Conservation (phyloP, 2,329 filamentous ascomycete genomes). For the Orbilia blumenaviensis region DNA sequence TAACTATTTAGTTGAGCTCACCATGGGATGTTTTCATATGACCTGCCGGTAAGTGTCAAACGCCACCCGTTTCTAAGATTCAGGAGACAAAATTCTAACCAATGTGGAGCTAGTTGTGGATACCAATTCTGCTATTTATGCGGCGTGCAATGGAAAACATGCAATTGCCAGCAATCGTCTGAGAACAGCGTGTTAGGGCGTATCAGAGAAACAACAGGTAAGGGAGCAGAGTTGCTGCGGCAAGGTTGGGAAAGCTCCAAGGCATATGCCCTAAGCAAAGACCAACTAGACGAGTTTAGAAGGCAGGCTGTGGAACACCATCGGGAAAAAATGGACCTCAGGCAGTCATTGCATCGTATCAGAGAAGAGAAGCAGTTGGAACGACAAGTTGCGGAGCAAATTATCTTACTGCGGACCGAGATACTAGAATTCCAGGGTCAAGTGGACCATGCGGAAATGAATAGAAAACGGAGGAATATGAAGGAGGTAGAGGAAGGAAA, state of each 20-base stretch:
- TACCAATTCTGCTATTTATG: slow-evolving; percentile 49
- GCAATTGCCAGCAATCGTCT: slow-evolving; percentile 41
- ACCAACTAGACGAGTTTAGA: slow-evolving; percentile 38
- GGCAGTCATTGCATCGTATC: slow-evolving; percentile 30
- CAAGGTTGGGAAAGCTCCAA: slow-evolving; percentile 26
- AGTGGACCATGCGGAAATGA: slow-evolving; percentile 28
- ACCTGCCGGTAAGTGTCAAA: slow-evolving; percentile 54
- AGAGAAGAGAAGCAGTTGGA: slow-evolving; percentile 44
- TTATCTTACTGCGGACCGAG: slow-evolving; percentile 40
- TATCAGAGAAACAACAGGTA: slow-evolving; percentile 34
- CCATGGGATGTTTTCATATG: slow-evolving; percentile 58
- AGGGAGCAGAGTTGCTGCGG: slow-evolving; percentile 23
- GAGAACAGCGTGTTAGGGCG: slow-evolving; percentile 44
- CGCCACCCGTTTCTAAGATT: too few species aligned
- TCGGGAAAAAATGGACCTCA: slow-evolving; percentile 40
- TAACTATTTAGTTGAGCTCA: slow-evolving; percentile 56
- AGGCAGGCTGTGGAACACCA: slow-evolving; percentile 20
- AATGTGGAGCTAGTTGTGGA: slow-evolving; percentile 22
- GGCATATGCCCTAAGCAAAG: slow-evolving; percentile 4
- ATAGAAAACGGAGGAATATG: slow-evolving; percentile 12
- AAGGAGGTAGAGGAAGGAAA: slow-evolving; percentile 20
- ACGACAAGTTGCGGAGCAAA: slow-evolving; percentile 46
- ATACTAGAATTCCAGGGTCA: slow-evolving; percentile 27
- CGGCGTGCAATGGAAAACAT: slow-evolving; percentile 38
- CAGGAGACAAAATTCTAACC: neutral